A percentile compares a stretch with the other conserved stretches of the same genome.
Conservation (phyloP, 2,329 filamentous ascomycete genomes). For the Alternaria brassicicola region DNA sequence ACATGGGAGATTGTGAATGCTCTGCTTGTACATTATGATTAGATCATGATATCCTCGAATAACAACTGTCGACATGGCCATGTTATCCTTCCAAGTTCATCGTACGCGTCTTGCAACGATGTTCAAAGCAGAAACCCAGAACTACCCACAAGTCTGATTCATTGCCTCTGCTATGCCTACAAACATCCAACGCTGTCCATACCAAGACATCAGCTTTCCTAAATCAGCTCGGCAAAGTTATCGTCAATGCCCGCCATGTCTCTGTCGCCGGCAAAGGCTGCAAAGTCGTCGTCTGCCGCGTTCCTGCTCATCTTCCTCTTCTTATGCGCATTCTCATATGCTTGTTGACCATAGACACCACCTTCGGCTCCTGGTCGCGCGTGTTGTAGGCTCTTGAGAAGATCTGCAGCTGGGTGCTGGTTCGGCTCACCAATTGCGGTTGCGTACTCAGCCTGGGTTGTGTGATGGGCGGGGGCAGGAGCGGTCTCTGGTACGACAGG, state of each 20-base stretch:
- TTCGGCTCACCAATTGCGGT: constrained; percentile 32
- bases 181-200: background rate
- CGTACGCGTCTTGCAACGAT: background rate
- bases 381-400: constrained; percentile 42
- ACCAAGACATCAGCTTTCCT: background rate
- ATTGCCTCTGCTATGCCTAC: background rate
- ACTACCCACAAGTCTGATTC: background rate
- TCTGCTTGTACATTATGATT: constrained; percentile 19
- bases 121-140: background rate
- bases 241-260: constrained; percentile 64
- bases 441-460: constrained; percentile 25
- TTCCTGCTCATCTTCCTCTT: constrained; percentile 48
- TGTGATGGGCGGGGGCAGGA: constrained; percentile 26
- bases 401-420: constrained; percentile 32
- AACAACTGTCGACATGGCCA: background rate
- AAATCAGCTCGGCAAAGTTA: constrained; percentile 63
- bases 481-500: constrained; percentile 36
- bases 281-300: constrained; percentile 46
- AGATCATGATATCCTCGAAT: constrained; percentile 12
- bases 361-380: constrained; percentile 28
- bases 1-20: background rate
- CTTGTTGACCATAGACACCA: constrained; percentile 31
- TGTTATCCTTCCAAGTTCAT: background rate
- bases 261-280: constrained; percentile 53
- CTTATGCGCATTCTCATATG: constrained; percentile 38